These are phyloP conservation scores for Alternaria gansuensis DNA, from an alignment of 2,329 filamentous ascomycete genomes.

Conservation along the genomic window DNA sequence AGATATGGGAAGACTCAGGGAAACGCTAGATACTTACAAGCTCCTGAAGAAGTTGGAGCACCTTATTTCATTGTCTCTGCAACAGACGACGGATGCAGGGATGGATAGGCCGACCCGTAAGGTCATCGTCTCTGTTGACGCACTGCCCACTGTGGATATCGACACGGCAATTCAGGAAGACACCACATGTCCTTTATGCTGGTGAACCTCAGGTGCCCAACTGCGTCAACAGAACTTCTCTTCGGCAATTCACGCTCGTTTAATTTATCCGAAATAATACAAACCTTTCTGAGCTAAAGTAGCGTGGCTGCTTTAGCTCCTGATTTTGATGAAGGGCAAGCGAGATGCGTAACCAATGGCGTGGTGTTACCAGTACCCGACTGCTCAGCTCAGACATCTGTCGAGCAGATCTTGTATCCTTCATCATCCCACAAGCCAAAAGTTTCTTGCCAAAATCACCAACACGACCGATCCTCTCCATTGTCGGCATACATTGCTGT, in stretches of 20 bases:
- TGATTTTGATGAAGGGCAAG: conserved; percentile 4
- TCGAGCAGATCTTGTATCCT: background rate
- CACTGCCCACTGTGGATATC: background rate
- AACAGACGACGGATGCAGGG: background rate
- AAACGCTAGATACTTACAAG: too few relatives aligned
- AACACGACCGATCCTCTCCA: background rate
- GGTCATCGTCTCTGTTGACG: background rate
- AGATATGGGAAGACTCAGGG: too few relatives aligned
- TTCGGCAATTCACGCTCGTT: background rate
- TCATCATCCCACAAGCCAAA: background rate
- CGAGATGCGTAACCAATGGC: conserved; percentile 2
- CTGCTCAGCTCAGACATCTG: conserved; percentile 5
- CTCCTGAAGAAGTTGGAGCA: too few relatives aligned
- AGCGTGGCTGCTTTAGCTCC: background rate
- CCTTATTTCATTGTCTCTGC: too few relatives aligned
- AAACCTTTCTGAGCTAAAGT: conserved; percentile 1
- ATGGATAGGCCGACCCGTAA: background rate
- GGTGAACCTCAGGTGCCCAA: background rate
- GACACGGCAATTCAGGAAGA: background rate
- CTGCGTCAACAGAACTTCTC: background rate
- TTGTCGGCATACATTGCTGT: background rate
- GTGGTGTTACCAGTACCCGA: background rate
- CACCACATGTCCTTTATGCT: background rate
- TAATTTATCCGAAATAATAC: background rate
- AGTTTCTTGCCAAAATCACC: background rate